Evolutionary conservation across 176 grass and related monocot species (phyloP).

Genomic region (Eleusine coracana): DNA sequence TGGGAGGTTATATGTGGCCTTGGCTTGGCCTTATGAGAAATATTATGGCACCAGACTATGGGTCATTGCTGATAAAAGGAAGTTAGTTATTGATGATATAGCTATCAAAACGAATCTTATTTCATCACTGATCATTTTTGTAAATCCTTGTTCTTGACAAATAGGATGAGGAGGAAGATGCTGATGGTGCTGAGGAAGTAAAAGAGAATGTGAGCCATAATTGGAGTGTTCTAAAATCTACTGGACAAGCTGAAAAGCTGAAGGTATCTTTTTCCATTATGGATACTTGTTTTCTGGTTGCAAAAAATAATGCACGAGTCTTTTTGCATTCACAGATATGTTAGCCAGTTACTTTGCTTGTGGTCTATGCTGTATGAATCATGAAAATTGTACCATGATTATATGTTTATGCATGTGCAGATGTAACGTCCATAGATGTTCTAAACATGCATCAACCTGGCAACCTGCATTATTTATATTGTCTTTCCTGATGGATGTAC

Average conservation of each 20-base stretch:
- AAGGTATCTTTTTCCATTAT: slow-evolving; percentile 59
- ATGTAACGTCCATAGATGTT: slow-evolving; percentile 6
- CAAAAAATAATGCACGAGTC: slow-evolving; percentile 6
- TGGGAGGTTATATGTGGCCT: slow-evolving; percentile 23
- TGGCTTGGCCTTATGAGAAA: background rate
- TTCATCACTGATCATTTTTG: background rate
- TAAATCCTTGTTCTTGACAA: slow-evolving; percentile 16
- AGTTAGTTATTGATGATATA: slow-evolving; percentile 24
- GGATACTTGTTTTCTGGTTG: slow-evolving; percentile 8
- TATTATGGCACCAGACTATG: background rate
- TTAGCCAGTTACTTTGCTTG: slow-evolving; percentile 10
- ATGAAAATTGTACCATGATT: background rate
- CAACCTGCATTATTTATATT: background rate
- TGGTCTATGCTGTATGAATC: slow-evolving; percentile 8
- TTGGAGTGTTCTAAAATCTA: slow-evolving; percentile 83
- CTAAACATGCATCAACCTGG: background rate
- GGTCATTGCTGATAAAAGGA: background rate
- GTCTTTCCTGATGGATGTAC: slow-evolving; percentile 13
- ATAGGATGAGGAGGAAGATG: slow-evolving; percentile 58
- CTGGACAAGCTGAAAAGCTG: slow-evolving; percentile 55
- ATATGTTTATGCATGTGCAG: slow-evolving; percentile 32
- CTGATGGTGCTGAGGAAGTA: slow-evolving; percentile 45
- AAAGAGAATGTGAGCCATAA: slow-evolving; percentile 60
- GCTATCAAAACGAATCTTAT: background rate
- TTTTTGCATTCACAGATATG: slow-evolving; percentile 33